Conservation (phyloP, 2,329 filamentous ascomycete species). For the Neonectria sp. region DNA sequence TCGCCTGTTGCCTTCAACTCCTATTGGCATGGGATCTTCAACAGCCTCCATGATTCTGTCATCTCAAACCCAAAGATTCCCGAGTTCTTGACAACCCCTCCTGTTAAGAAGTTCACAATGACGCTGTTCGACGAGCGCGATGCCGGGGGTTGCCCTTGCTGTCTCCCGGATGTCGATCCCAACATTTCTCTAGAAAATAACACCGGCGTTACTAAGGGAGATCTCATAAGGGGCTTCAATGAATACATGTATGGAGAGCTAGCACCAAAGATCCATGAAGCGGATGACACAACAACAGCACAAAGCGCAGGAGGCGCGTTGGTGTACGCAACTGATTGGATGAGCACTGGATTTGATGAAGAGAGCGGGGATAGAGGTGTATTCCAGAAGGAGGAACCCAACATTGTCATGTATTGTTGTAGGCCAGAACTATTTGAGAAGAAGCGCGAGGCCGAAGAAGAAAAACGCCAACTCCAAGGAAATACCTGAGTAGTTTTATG, state of each 20-base stretch:
- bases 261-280: conserved; percentile 12
- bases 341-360: conserved; percentile 2
- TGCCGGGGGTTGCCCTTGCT: conserved; percentile 15
- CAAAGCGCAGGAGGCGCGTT: not conserved
- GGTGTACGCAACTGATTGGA: conserved; percentile 14
- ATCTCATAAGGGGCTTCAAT: conserved; percentile 15
- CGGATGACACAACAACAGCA: not conserved
- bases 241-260: conserved; percentile 21
- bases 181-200: conserved; percentile 20
- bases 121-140: conserved; percentile 11
- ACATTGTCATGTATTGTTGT: conserved; percentile 28
- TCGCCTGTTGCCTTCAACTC: conserved; percentile 9
- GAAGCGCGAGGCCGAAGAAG: not conserved
- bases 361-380: not conserved
- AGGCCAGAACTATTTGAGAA: not conserved
- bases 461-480: not conserved
- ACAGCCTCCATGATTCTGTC: not conserved
- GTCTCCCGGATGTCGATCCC: conserved; percentile 14
- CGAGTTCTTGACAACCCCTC: conserved; percentile 18
- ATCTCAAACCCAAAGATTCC: conserved; percentile 6
- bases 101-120: conserved; percentile 14
- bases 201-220: conserved; percentile 25
- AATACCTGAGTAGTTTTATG: no score
- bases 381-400: not conserved
- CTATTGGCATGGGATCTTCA: conserved; percentile 28